phyloP scores from a whole-genome alignment of 2,329 filamentous ascomycete genomes.

The Truncatella angustata region DNA sequence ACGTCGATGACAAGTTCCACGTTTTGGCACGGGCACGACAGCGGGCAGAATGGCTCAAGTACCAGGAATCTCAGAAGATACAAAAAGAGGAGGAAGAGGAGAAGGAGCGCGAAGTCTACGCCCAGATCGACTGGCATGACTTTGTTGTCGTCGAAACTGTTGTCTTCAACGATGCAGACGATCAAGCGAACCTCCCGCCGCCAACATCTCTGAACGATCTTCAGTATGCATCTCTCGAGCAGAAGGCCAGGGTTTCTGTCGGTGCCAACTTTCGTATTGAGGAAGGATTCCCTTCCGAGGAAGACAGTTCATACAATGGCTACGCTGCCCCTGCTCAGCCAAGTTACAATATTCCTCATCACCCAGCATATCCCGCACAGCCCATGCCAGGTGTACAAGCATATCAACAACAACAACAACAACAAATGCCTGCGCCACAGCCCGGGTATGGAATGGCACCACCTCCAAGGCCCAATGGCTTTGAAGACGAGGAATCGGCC shows the following conservation, averaged over 20 bases:
- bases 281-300: constrained; percentile 86
- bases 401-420: constrained; percentile 24
- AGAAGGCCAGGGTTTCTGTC: constrained; percentile 88
- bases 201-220: constrained; percentile 88
- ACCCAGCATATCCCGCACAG: constrained; percentile 40
- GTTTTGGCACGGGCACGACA: constrained; percentile 79
- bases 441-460: constrained; percentile 31
- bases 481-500: constrained; percentile 60
- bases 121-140: constrained; percentile 96
- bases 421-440: constrained; percentile 38
- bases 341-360: constrained; percentile 43
- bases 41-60: constrained; percentile 83
- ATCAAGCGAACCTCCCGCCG: constrained; percentile 79
- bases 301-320: constrained; percentile 59
- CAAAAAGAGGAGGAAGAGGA: constrained; percentile 87
- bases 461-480: constrained; percentile 30
- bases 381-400: constrained; percentile 26
- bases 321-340: constrained; percentile 37
- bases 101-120: constrained; percentile 71
- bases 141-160: constrained; percentile 96
- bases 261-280: constrained; percentile 82
- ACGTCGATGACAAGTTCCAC: constrained; percentile 75
- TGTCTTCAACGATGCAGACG: constrained; percentile 84
- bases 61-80: constrained; percentile 79
- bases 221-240: constrained; percentile 90